A percentile compares a stretch with the other conserved stretches of the same genome.
Evolutionary conservation across 2,329 filamentous ascomycete genomes (phyloP).

Genomic region (Fusarium denticulatum): DNA sequence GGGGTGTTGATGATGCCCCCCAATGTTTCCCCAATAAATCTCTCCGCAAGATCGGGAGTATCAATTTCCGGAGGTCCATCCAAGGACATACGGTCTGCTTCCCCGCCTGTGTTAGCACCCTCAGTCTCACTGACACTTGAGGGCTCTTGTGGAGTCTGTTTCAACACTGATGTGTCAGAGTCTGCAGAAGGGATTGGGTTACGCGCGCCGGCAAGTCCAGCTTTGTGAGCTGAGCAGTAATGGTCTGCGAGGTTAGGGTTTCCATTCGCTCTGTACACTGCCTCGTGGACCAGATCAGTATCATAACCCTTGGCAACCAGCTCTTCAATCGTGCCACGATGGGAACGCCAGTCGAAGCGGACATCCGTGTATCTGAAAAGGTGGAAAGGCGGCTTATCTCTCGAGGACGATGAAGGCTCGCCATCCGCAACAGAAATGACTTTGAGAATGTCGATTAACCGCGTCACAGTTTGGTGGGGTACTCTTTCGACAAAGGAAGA

Average conservation of each 20-base stretch:
- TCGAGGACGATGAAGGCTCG: slow-evolving; percentile 71
- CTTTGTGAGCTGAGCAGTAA: slow-evolving; percentile 75
- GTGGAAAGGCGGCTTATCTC: slow-evolving; percentile 61
- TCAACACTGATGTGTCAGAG: slow-evolving; percentile 51
- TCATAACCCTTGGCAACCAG: slow-evolving; percentile 52
- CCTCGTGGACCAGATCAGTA: slow-evolving; percentile 76
- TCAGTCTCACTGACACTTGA: slow-evolving; percentile 36
- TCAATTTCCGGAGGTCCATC: slow-evolving; percentile 46
- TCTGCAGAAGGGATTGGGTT: slow-evolving; percentile 75
- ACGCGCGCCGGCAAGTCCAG: slow-evolving; percentile 66
- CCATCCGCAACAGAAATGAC: slow-evolving; percentile 80
- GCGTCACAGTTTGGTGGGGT: slow-evolving; percentile 78
- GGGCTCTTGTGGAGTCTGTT: slow-evolving; percentile 31
- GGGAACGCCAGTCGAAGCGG: slow-evolving; percentile 58
- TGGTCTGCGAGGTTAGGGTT: slow-evolving; percentile 68
- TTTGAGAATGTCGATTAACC: slow-evolving; percentile 84
- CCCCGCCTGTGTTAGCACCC: slow-evolving; percentile 37
- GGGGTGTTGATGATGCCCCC: slow-evolving; percentile 44
- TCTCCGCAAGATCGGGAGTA: slow-evolving; percentile 38
- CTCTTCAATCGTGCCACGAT: slow-evolving; percentile 46
- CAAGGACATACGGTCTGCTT: slow-evolving; percentile 52
- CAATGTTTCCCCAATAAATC: slow-evolving; percentile 42
- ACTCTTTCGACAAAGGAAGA: slow-evolving; percentile 85
- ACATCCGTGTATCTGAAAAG: slow-evolving; percentile 57
- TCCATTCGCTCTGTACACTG: slow-evolving; percentile 83